Evolutionary conservation across 78 protist species (phyloP), one percentile per base, ranked within the genome.

Genomic region (Tieghemostelium lacteum): DNA sequence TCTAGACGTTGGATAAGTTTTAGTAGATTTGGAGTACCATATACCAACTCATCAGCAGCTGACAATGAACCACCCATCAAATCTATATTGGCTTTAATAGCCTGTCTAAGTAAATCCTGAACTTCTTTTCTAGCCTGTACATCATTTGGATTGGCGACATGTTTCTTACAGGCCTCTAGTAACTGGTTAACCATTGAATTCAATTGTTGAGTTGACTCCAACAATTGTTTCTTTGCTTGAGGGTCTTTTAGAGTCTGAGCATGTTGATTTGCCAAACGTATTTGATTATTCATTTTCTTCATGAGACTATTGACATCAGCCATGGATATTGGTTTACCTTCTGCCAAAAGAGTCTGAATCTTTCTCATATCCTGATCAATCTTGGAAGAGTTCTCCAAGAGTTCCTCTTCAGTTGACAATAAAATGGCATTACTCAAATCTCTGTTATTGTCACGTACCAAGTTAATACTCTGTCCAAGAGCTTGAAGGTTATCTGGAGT

Each of bases 1-100:
- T 83, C 91, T 26, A 83, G 50, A 22, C 33, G n/a, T 34, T 63
- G 22, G 50, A 83, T 83, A 26, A 83, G 66, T 52, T 83, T 83
- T 20, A 83, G 54, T 4, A 83, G 78, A 57, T 54, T 28, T n/a
- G 91, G 91, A 26, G 91, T 69, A 20, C 78, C 91, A 34, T 66
- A 69, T 4, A 83, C 91, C 3, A 83, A 63, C n/a, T 83, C 91
- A 10, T 83, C 91, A 26, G 91, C 91, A 24, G 91, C 66, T 31
- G 91, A 83, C 36, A 83, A 69, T 20, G 31, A 50, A 22, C 37
- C 37, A 33, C 63, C 63, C 20, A 71, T 71, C 40, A 83, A 19
- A 20, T 57, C 91, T 1, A 83, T 57, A 39, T 83, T 83, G 31
- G 78, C 77, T 26, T 40, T 52, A 2, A 70, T 54, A 29, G 66